Evolutionary conservation across 1,139 yeast species (phyloP).

Genomic region (Candida tetrigidarum): DNA sequence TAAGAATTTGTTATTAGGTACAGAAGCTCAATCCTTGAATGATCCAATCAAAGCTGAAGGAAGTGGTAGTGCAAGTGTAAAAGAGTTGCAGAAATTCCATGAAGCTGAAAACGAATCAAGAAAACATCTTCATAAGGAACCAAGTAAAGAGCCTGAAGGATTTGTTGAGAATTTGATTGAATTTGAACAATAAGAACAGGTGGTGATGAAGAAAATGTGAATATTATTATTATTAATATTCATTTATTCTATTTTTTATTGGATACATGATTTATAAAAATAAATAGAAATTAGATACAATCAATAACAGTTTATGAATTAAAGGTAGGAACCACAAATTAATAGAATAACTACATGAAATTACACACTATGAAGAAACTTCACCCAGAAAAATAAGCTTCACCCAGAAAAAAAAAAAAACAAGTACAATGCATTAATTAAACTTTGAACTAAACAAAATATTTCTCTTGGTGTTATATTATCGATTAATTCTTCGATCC

Average conservation of each 20-base stretch:
- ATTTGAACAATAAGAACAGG: conserved; percentile 25
- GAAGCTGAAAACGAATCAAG: conserved; percentile 16
- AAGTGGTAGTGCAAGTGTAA: conserved; percentile 4
- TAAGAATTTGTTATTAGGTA: conserved; percentile 49
- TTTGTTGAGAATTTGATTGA: conserved; percentile 27
- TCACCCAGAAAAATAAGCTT: neutral
- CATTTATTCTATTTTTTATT: neutral
- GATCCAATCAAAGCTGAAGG: conserved; percentile 22
- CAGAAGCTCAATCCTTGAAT: conserved; percentile 45
- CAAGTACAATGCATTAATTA: neutral
- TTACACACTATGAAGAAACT: too few relatives aligned
- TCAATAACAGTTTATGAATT: too few relatives aligned
- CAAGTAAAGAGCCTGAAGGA: conserved; percentile 15
- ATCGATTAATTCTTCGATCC: conserved; percentile 7
- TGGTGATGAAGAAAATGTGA: neutral
- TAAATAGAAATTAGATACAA: too few relatives aligned
- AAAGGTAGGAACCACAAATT: too few relatives aligned
- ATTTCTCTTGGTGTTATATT: neutral
- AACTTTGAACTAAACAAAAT: neutral
- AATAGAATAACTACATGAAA: too few relatives aligned
- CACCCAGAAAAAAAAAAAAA: neutral
- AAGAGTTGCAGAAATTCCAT: conserved; percentile 19
- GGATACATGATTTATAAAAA: too few relatives aligned
- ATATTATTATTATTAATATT: neutral
- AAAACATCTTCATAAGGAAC: conserved; percentile 9